Base-by-base conservation (phyloP, 768 basidiomycete genomes). In the Antrodiella citrinella region DNA sequence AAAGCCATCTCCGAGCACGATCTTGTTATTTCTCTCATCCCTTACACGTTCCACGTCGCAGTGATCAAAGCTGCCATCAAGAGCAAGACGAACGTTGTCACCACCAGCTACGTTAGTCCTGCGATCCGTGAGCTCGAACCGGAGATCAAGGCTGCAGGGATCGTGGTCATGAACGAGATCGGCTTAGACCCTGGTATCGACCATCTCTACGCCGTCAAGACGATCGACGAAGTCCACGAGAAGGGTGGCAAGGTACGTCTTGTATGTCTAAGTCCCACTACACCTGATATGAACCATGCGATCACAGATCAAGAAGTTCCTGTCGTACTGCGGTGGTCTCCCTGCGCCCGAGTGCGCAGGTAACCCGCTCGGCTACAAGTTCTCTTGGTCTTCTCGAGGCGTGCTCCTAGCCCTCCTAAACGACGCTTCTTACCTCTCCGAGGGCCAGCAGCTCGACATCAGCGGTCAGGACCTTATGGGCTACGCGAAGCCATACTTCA, bases 331-430 rank as follows among this genome's bases (percentile, higher is more conserved):
- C 56, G 93, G 94, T 63, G 95, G 95, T 51, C 86, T 97, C 44
- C 93, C 94, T 44, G 91, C 93, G 0, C 90, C 92, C 4, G 85
- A 91, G 59, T 86, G 86, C 62, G 81, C 91, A 3, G 82, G 84
- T 62, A 99, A 98, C 72, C 93, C 96, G 2, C 84, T 98, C 50
- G 95, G 95, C 10, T 99, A 97, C 82, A 97, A 97, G 67, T 97
- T 99, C 73, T 96, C 92, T 30, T 98, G 96, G 96, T 95, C 92
- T 4, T 89, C 93, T 5, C 86, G 92, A 19, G 95, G 94, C 47
- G 93, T 94, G 41, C 84, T 99, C 49, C 86, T 97, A 57, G 95
- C 96, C 2, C 80, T 97, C 47, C 80, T 93, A 59, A 98, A 98
- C 74, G 74, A 78, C 26, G 96, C 91, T 18, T 83, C 87, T 2